Base-by-base conservation (phyloP, 2,329 filamentous ascomycete genomes). In the Chaetomiaceae sp. region DNA sequence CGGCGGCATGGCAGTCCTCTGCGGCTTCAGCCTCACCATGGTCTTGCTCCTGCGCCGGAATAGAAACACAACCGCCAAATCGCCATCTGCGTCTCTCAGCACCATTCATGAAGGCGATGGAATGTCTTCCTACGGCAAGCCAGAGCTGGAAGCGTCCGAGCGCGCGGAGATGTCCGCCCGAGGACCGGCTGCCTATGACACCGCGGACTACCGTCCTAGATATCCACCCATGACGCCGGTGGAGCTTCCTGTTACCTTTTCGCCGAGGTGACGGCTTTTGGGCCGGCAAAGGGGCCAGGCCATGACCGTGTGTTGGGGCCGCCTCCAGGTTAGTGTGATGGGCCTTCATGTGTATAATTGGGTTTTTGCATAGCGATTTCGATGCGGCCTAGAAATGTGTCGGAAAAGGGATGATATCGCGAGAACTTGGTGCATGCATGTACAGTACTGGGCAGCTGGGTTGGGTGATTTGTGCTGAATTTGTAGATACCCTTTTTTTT, bases 1-100 rank as follows among this genome's bases (percentile, higher is more conserved):
- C 11, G 69, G 67, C 6, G 66, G 68, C 1, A 50, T 71, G 2
- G 67, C 63, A 2, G 58, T 72, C 2, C 14, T 73, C 2, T 69
- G 69, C 52, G 59, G 62, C 16, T 67, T 40, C 16, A n/a, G 14
- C 20, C 13, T 52, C 34, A 42, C 42, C 6, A 13, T n/a, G 1
- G n/a, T 51, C 5, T 51, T 34, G 49, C 33, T 51, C 4, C 8
- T 51, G 10, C 49, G 49, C 10, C 34, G 49, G 33, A 51, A 46
- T 20, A 45, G 23, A 25, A 51, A 33, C 11, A 14, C 32, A 18
- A 38, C 18, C 18, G 16, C 23, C 23, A 32, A 36, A 14, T 13
- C 33, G 7, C 6, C 13, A 2, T 38, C 48, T 5, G 11, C 30
- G 11, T 10, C 16, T 33, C n/a, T 29, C 9, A 33, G 42, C 29